Conservation (phyloP, 2,329 filamentous ascomycete species). For the Alternaria ethzedia region DNA sequence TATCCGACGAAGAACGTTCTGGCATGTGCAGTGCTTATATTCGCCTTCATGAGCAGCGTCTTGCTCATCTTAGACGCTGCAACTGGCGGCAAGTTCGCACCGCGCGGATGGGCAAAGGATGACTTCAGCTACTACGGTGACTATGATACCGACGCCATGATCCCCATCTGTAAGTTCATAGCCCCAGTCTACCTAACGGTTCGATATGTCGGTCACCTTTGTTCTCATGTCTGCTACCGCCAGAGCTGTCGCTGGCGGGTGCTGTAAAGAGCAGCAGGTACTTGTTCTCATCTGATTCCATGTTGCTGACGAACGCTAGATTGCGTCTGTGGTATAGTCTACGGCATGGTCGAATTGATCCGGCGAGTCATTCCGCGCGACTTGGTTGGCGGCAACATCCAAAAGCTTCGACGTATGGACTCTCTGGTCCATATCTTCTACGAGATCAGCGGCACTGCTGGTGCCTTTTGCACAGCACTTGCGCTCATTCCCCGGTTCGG, state of each 20-base stretch:
- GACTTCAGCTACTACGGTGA: conserved; percentile 56
- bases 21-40: conserved; percentile 53
- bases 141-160: conserved; percentile 59
- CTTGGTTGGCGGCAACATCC: conserved; percentile 59
- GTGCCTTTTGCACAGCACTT: conserved; percentile 58
- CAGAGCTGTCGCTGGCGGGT: not conserved
- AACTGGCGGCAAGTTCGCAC: conserved; percentile 54
- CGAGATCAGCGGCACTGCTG: conserved; percentile 57
- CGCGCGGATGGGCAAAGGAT: conserved; percentile 43
- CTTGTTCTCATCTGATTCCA: not conserved
- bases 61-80: conserved; percentile 58
- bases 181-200: not conserved
- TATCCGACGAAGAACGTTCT: conserved; percentile 58
- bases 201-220: too few relatives aligned
- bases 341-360: conserved; percentile 61
- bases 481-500: conserved; percentile 58
- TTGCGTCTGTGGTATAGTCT: conserved; percentile 35
- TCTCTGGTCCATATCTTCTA: conserved; percentile 57
- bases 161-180: conserved; percentile 52
- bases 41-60: conserved; percentile 56
- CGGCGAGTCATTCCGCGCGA: conserved; percentile 59
- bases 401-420: conserved; percentile 58
- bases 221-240: not conserved
- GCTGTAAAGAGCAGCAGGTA: not conserved
- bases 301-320: conserved; percentile 20